Conservation (phyloP, 2,329 filamentous ascomycete species). For the Pseudogymnoascus sp. region DNA sequence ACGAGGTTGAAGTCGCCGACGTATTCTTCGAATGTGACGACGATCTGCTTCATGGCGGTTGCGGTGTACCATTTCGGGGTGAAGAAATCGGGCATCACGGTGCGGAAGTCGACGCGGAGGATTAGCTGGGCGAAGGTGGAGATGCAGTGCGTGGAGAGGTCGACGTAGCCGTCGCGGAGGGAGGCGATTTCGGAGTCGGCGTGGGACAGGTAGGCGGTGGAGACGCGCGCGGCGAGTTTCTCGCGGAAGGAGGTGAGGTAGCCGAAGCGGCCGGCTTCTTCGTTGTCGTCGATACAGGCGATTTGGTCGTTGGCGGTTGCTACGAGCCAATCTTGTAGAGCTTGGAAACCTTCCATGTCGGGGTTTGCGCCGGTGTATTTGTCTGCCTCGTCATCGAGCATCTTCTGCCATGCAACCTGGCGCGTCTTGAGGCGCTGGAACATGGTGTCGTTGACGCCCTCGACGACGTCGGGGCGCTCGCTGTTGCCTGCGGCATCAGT, state of each 20-base stretch:
- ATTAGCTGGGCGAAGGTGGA: constrained; percentile 79
- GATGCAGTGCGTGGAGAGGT: constrained; percentile 90
- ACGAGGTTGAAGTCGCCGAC: constrained; percentile 78
- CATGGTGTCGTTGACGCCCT: constrained; percentile 95
- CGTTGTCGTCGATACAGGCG: constrained; percentile 90
- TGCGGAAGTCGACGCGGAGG: constrained; percentile 81
- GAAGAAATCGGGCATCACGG: constrained; percentile 84
- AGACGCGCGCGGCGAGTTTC: constrained; percentile 75
- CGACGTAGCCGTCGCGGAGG: constrained; percentile 86
- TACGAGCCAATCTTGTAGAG: constrained; percentile 90
- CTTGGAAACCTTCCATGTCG: constrained; percentile 65
- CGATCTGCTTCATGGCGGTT: constrained; percentile 87
- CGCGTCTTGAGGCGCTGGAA: constrained; percentile 76
- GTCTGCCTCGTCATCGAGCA: constrained; percentile 78
- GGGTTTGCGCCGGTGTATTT: constrained; percentile 57
- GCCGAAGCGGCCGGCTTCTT: constrained; percentile 65
- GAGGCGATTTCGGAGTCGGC: constrained; percentile 65
- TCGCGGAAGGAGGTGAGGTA: constrained; percentile 83
- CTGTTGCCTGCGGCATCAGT: constrained; percentile 78
- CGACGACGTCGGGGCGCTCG: constrained; percentile 79
- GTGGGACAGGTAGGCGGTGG: constrained; percentile 70
- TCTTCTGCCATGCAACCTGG: constrained; percentile 78
- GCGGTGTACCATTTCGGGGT: constrained; percentile 81
- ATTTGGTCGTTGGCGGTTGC: constrained; percentile 98
- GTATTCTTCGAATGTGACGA: constrained; percentile 93